phyloP scores from a whole-genome alignment of 345 rosid species.

The Dipteronia dyeriana region DNA sequence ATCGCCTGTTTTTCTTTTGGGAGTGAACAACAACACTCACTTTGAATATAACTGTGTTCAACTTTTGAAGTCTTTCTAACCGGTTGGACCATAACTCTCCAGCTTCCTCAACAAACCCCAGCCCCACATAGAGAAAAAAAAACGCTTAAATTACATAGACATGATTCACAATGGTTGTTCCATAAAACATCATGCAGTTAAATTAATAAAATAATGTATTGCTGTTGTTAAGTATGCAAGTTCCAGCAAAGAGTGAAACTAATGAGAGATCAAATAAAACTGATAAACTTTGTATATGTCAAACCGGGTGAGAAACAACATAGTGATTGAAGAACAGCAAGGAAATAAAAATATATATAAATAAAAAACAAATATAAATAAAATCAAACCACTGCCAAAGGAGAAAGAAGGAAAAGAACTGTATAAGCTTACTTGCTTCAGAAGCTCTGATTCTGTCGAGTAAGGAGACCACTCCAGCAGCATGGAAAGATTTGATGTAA shows the following conservation, averaged over 20 bases:
- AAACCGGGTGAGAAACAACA: background rate
- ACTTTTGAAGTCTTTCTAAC: background rate
- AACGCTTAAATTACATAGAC: background rate
- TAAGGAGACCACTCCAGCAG: constrained; percentile 88
- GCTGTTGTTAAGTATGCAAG: background rate
- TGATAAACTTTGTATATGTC: background rate
- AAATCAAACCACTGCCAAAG: constrained; percentile 10
- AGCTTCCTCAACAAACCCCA: background rate
- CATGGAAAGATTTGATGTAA: constrained; percentile 62
- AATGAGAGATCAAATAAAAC: background rate
- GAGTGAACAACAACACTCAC: background rate
- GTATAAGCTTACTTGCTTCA: constrained; percentile 66
- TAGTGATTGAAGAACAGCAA: background rate
- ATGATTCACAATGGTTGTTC: background rate
- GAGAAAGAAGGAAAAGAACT: constrained; percentile 8
- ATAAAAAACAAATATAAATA: background rate
- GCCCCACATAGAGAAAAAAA: background rate
- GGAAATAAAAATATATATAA: too few species aligned
- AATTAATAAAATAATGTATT: too few species aligned
- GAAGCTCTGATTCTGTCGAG: constrained; percentile 82
- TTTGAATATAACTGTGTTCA: background rate
- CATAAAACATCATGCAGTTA: too few species aligned
- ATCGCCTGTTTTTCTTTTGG: background rate
- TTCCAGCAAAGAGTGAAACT: background rate
- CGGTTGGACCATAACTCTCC: background rate